Evolutionary conservation across 257 asterid species (phyloP).

Genomic region (Forsythia suspensa): DNA sequence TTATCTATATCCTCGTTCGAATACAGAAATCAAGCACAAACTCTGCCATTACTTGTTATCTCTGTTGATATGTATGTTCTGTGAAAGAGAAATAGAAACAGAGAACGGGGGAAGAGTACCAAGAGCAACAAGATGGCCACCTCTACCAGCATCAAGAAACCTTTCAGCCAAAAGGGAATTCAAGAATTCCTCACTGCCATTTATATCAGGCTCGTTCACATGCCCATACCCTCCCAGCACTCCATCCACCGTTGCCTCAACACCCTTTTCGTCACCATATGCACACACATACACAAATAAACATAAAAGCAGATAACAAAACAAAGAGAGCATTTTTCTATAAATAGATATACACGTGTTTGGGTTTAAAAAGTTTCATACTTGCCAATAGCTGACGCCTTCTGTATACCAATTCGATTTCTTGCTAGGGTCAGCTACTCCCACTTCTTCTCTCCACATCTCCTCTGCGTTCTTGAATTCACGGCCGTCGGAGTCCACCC

Average conservation of each 20-base stretch:
- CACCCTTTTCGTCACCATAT: conserved; percentile 60
- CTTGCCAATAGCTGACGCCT: conserved; percentile 92
- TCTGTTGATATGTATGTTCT: background rate
- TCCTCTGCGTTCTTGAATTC: conserved; percentile 66
- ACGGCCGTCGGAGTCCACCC: conserved; percentile 77
- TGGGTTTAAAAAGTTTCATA: conserved; percentile 8
- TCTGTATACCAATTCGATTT: conserved; percentile 76
- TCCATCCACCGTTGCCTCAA: conserved; percentile 93
- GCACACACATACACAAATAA: background rate
- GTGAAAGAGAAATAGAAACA: background rate
- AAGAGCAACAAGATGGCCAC: conserved; percentile 69
- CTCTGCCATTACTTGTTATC: background rate
- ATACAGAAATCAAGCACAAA: background rate
- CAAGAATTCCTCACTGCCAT: conserved; percentile 73
- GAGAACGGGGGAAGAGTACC: conserved; percentile 42
- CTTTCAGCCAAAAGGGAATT: conserved; percentile 61
- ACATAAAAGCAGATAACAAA: background rate
- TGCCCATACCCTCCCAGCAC: conserved; percentile 90
- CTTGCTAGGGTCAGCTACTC: conserved; percentile 60
- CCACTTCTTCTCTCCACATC: conserved; percentile 94
- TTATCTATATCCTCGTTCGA: background rate
- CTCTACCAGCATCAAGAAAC: conserved; percentile 61
- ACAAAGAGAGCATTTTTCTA: background rate
- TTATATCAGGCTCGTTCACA: conserved; percentile 76
- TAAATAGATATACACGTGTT: background rate